A percentile compares a stretch with the other conserved stretches of the same genome.
Conservation (phyloP, 805 yeast species). For the Spencermartinsiella europaea region DNA sequence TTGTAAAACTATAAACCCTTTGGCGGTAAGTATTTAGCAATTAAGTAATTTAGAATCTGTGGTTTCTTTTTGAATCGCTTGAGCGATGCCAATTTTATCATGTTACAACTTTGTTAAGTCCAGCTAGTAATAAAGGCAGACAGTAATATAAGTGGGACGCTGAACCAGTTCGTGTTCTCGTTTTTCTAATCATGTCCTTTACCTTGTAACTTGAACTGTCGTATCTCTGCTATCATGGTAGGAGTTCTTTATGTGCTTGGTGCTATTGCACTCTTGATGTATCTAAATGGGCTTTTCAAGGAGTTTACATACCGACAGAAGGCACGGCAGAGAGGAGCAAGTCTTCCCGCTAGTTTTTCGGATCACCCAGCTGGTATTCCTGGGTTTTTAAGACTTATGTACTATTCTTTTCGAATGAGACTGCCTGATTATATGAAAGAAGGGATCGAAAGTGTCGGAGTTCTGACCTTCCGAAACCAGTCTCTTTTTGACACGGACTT, state of each 20-base stretch:
- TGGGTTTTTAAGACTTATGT: background rate
- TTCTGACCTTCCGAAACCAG: background rate
- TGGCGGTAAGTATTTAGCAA: too few species aligned
- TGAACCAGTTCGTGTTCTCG: too few species aligned
- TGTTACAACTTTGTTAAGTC: too few species aligned
- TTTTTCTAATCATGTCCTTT: too few species aligned
- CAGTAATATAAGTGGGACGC: too few species aligned
- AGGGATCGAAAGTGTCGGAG: background rate
- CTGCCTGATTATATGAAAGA: background rate
- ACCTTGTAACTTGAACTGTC: too few species aligned
- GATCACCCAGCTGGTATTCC: background rate
- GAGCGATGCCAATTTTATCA: too few species aligned
- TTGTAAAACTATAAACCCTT: too few species aligned
- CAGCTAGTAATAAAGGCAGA: too few species aligned
- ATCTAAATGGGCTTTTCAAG: background rate
- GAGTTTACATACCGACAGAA: background rate
- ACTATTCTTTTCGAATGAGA: background rate
- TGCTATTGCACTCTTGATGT: background rate
- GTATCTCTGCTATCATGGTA: too few species aligned
- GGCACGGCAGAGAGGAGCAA: background rate
- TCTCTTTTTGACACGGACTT: constrained; percentile 2
- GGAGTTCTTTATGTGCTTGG: background rate
- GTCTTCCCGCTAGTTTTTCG: background rate
- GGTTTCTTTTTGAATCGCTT: too few species aligned
- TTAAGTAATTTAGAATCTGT: too few species aligned